Base-by-base conservation (phyloP, 2,329 filamentous ascomycete species). In the Triangularia verruculosa region DNA sequence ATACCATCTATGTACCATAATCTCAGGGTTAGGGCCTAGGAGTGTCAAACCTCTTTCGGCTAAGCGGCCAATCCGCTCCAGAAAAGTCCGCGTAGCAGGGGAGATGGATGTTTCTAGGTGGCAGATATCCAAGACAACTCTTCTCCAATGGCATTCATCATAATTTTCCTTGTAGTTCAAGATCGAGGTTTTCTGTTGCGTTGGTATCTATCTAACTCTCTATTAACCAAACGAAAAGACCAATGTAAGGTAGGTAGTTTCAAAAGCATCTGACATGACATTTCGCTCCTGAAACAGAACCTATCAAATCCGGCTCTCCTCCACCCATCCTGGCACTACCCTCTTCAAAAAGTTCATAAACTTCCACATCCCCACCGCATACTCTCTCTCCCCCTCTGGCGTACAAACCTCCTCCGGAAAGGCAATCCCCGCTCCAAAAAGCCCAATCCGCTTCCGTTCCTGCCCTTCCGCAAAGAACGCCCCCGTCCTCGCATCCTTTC, bases 381-480 rank as follows among this genome's bases (percentile, higher is more conserved):
- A 63, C 59, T 68, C 64, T 12, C 57, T 27, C 20, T 63, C 55
- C 12, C 51, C 51, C 28, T 56, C 51, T 1, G 57, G 28, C 8
- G 66, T 64, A 12, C 59, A 47, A 24, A 61, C 59, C 34, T 43
- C 17, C 61, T 68, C 66, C 1, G 68, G 68, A 9, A 70, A 70
- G 22, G 64, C 68, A 34, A 63, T 66, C 2, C 68, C 67, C 12
- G 68, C 68, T 4, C 68, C 68, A 52, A 62, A 70, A 43, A 70
- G 8, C 13, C 66, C 67, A 6, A 39, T 60, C 8, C 27, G 3
- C 9, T 61, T 20, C 1, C 51, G n/a, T 4, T 32, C 3, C 9
- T 59, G 15, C 1, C 52, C 32, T 7, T 17, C 22, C 13, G 11
- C 34, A 2, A 58, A 61, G 1, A 68, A 64, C 28, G 51, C 58